Percentiles rank a stretch among this genome's conserved stretches.
Evolutionary conservation across 306 rosid genomes (phyloP).

Genomic region (Senna tora): DNA sequence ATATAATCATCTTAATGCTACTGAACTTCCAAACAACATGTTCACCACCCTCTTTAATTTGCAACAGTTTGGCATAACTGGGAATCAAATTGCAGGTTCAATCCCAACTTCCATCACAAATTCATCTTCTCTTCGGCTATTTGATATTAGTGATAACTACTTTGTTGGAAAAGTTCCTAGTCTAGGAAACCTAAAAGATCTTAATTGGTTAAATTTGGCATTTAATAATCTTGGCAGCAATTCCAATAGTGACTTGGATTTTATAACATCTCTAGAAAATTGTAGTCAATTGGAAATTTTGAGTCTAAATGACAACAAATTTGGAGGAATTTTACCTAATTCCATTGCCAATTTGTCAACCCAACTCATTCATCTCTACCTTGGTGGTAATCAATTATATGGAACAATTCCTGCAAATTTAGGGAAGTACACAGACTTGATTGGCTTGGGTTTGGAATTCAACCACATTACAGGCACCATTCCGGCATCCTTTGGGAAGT

Average conservation of each 20-base stretch:
- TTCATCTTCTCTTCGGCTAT: not conserved
- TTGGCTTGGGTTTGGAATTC: not conserved
- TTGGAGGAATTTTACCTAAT: slow-evolving; percentile 24
- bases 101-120: slow-evolving; percentile 14
- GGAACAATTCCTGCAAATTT: not conserved
- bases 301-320: not conserved
- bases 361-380: not conserved
- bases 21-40: slow-evolving; percentile 20
- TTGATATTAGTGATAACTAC: not conserved
- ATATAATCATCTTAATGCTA: not conserved
- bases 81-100: not conserved
- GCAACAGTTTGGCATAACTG: not conserved
- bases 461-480: not conserved
- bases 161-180: slow-evolving; percentile 1
- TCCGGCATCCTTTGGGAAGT: not conserved
- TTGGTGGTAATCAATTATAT: not conserved
- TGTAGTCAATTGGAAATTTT: slow-evolving; percentile 9
- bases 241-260: slow-evolving; percentile 17
- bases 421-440: not conserved
- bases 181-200: not conserved
- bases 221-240: slow-evolving; percentile 28
- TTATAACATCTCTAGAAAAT: slow-evolving; percentile 18
- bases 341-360: not conserved
- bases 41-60: not conserved
- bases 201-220: not conserved